These are phyloP conservation scores for Crithidia acanthocephali DNA, from an alignment of 208 protist genomes.

Conservation along the genomic window DNA sequence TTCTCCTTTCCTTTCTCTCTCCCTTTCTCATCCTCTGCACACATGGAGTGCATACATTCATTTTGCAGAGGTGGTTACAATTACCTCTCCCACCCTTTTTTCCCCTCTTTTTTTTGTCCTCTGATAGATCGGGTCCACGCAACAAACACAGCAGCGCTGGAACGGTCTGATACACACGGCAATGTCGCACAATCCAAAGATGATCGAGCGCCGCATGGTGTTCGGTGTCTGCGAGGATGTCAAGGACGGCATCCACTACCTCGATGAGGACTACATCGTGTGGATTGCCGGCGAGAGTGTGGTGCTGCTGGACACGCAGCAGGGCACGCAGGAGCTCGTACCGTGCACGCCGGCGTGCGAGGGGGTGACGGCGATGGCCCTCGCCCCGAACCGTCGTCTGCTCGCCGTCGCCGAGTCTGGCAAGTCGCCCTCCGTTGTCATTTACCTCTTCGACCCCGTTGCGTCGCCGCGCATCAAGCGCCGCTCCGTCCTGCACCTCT, in stretches of 20 bases:
- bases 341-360: conserved; percentile 86
- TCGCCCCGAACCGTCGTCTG: conserved; percentile 91
- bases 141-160: too few species aligned
- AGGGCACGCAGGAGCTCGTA: conserved; percentile 92
- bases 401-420: conserved; percentile 94
- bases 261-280: conserved; percentile 93
- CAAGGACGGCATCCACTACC: conserved; percentile 92
- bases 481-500: conserved; percentile 83
- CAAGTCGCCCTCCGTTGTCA: conserved; percentile 79
- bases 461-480: conserved; percentile 81
- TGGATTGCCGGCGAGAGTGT: conserved; percentile 94
- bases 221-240: conserved; percentile 95
- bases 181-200: conserved; percentile 66
- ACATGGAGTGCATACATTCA: neutral
- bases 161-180: too few species aligned
- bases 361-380: conserved; percentile 89
- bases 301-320: conserved; percentile 92
- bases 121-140: too few species aligned
- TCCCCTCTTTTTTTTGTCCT: conserved; percentile 11
- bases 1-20: neutral
- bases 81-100: too few species aligned
- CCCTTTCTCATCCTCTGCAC: too few species aligned
- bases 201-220: conserved; percentile 89
- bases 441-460: conserved; percentile 92
- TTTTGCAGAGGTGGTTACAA: too few species aligned